These are phyloP conservation scores for Ilex asprella DNA, from an alignment of 257 asterid species.

Conservation along the genomic window DNA sequence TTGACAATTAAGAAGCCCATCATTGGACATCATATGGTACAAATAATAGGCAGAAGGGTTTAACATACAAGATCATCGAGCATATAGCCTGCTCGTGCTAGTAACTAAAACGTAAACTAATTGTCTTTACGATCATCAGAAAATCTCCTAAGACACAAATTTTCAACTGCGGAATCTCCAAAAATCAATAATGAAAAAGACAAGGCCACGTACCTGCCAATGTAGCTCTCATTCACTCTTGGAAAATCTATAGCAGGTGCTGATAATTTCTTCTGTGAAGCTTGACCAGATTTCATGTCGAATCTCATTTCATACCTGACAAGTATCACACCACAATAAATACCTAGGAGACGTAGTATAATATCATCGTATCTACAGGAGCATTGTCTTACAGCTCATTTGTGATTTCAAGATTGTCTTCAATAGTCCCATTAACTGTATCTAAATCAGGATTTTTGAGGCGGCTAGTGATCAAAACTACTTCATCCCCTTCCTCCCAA, in stretches of 20 bases:
- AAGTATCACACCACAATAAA: conserved; percentile 10
- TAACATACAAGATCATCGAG: too few relatives aligned
- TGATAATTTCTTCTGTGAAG: conserved; percentile 79
- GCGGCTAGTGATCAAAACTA: conserved; percentile 86
- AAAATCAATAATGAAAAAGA: too few relatives aligned
- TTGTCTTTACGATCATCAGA: too few relatives aligned
- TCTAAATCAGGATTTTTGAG: conserved; percentile 69
- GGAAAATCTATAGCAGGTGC: conserved; percentile 91
- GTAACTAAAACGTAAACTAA: too few relatives aligned
- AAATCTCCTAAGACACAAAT: too few relatives aligned
- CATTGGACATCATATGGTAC: too few relatives aligned
- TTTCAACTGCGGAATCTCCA: too few relatives aligned
- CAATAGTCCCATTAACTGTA: conserved; percentile 49
- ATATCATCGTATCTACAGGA: too few relatives aligned
- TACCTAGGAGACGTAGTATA: neutral
- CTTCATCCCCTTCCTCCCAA: conserved; percentile 3
- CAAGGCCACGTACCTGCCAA: conserved; percentile 52
- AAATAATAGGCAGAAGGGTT: too few relatives aligned
- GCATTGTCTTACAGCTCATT: conserved; percentile 61
- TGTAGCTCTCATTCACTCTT: conserved; percentile 83
- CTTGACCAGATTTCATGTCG: conserved; percentile 77
- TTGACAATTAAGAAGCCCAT: too few relatives aligned
- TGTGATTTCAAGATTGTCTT: conserved; percentile 62
- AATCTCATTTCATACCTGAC: conserved; percentile 94
- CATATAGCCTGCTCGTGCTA: too few relatives aligned